Conservation (phyloP, 305 asterid species). For the Solanum aculeatissimum region DNA sequence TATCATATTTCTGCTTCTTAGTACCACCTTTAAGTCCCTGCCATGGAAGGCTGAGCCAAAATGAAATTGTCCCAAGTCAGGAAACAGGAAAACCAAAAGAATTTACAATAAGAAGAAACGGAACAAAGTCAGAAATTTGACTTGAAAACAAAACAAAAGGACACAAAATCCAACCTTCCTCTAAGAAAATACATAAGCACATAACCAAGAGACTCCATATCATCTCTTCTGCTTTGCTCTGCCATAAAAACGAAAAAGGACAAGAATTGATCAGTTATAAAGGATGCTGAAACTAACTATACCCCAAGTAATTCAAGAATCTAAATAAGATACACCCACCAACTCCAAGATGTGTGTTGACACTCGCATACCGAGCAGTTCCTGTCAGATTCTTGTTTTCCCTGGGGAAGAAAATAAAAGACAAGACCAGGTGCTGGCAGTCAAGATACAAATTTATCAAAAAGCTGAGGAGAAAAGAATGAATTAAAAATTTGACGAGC, state of each 20-base stretch:
- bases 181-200: constrained; percentile 66
- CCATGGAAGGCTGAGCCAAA: constrained; percentile 60
- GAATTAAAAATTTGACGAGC: background rate
- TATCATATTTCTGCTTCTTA: constrained; percentile 68
- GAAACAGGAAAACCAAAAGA: background rate
- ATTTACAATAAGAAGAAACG: background rate
- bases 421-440: background rate
- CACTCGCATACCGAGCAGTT: constrained; percentile 77
- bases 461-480: background rate
- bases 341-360: constrained; percentile 67
- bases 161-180: constrained; percentile 47
- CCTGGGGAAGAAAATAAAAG: constrained; percentile 20
- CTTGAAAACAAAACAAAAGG: background rate
- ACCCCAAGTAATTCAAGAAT: background rate
- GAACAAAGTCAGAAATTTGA: constrained; percentile 2
- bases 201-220: constrained; percentile 64
- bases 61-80: background rate
- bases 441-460: background rate
- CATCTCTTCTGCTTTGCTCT: constrained; percentile 81
- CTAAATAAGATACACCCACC: constrained; percentile 30
- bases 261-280: background rate
- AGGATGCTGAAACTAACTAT: background rate
- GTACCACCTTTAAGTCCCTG: constrained; percentile 72
- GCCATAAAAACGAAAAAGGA: constrained; percentile 15
- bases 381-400: constrained; percentile 80